These are phyloP conservation scores for Phytophthora chlamydospora DNA, from an alignment of 352 stramenopile species.

Conservation along the genomic window DNA sequence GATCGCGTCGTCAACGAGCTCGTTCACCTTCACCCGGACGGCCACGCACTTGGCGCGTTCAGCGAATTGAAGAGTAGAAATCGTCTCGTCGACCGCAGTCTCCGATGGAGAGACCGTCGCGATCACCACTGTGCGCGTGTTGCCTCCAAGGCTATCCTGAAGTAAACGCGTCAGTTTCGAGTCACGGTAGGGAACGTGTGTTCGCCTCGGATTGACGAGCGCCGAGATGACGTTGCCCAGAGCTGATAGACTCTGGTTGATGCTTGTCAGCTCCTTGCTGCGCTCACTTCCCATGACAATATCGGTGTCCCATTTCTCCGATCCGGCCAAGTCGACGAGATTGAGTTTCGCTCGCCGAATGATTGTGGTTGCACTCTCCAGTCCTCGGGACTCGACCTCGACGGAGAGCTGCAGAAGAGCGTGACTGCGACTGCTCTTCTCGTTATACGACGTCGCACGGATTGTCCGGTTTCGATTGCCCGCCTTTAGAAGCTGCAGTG, in stretches of 20 bases:
- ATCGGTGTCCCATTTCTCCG: slow-evolving; percentile 90
- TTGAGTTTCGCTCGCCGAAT: slow-evolving; percentile 88
- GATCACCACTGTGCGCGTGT: slow-evolving; percentile 91
- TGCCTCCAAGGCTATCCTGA: slow-evolving; percentile 84
- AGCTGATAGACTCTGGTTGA: slow-evolving; percentile 92
- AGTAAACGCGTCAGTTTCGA: slow-evolving; percentile 96
- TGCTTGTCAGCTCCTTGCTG: slow-evolving; percentile 90
- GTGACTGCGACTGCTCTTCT: slow-evolving; percentile 88
- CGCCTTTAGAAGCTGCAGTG: slow-evolving; percentile 71
- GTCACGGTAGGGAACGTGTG: slow-evolving; percentile 96
- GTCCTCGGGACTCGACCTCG: slow-evolving; percentile 77
- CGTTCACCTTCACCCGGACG: slow-evolving; percentile 78
- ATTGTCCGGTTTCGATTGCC: slow-evolving; percentile 90
- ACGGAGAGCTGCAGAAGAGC: slow-evolving; percentile 84
- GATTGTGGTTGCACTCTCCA: slow-evolving; percentile 72
- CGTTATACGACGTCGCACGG: slow-evolving; percentile 87
- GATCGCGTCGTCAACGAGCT: slow-evolving; percentile 83
- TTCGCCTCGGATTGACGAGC: slow-evolving; percentile 67
- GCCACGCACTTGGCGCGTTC: slow-evolving; percentile 83
- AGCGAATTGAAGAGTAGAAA: slow-evolving; percentile 92
- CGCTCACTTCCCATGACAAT: slow-evolving; percentile 70
- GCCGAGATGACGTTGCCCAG: slow-evolving; percentile 91
- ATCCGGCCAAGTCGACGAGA: slow-evolving; percentile 92
- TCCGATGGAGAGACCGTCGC: slow-evolving; percentile 87
- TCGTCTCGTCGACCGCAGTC: slow-evolving; percentile 84